phyloP scores from a whole-genome alignment of 1,284 basidiomycete species.

The Kwoniella shivajii region DNA sequence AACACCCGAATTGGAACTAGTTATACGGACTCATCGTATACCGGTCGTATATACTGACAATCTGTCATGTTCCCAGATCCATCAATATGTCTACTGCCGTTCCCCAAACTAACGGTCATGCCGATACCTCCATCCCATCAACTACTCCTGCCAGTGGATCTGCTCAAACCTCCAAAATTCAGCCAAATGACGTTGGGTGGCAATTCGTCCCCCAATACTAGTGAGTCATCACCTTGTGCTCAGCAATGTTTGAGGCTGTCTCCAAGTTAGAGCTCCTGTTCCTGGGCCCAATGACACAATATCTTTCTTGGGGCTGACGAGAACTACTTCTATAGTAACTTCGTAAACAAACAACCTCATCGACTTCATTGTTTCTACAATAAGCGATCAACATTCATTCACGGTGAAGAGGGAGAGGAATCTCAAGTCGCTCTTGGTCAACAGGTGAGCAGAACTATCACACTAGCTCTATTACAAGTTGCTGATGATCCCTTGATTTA shows the following conservation, averaged over 20 bases:
- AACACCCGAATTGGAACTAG: too few species aligned
- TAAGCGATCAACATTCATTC: constrained; percentile 94
- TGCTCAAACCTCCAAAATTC: constrained; percentile 32
- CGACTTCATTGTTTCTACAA: constrained; percentile 99
- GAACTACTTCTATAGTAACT: constrained; percentile 61
- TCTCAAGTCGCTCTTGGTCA: constrained; percentile 82
- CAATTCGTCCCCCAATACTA: constrained; percentile 97
- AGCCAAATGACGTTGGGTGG: constrained; percentile 72
- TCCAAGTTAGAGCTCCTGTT: too few species aligned
- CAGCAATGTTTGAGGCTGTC: too few species aligned
- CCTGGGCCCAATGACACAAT: too few species aligned
- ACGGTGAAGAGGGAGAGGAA: constrained; percentile 95
- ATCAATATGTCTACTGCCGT: constrained; percentile 36
- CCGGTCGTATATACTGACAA: too few species aligned
- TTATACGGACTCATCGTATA: too few species aligned
- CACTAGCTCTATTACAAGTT: too few species aligned
- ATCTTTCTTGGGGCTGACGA: constrained; percentile 22
- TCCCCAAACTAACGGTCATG: constrained; percentile 40
- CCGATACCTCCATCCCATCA: constrained; percentile 27
- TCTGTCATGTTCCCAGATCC: constrained; percentile 1
- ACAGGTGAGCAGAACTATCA: constrained; percentile 70
- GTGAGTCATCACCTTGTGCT: constrained; percentile 44
- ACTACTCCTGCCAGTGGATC: constrained; percentile 23
- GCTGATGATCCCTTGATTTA: constrained; percentile 53
- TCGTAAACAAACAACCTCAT: constrained; percentile 95